Base-by-base conservation (phyloP, 2,329 filamentous ascomycete genomes). In the Penicillium oxalicum region DNA sequence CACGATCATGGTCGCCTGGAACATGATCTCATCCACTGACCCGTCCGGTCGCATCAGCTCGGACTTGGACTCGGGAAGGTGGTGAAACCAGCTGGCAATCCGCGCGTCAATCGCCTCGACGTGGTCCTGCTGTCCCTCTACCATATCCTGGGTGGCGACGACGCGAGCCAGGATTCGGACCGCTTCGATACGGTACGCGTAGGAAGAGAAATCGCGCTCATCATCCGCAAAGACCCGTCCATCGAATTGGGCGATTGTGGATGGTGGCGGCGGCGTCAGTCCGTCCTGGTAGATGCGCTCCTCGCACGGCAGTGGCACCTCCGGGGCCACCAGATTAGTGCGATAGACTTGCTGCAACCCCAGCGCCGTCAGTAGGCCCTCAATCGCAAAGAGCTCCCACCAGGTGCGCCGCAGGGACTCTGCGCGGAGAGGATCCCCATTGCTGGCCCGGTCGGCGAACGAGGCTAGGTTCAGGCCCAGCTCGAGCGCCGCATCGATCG, bases 381-480 rank as follows among this genome's bases (percentile, higher is more conserved):
- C 89, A 11, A 88, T 79, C n/a, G 88, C 79, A 62, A 85, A 91
- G 35, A 88, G 61, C 59, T 81, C 89, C 91, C 91, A 96, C 90
- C 90, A 96, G 1, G 90, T 96, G 50, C 91, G 78, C 13, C 89
- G 80, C 80, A 88, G 86, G 64, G 85, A 88, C 68, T 96, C 91
- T 63, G 91, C 87, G 3, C 91, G 65, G 1, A 89, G 74, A 0
- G 81, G 75, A 50, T 86, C 80, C 4, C 81, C 81, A 27, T 77
- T 74, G 12, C 86, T 84, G 58, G 88, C 75, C 4, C 77, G 68
- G 0, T 76, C 69, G 0, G 88, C 84, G 64, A 83, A 95, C 0
- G 79, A 75, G 41, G 80, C 75, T 8, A 80, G 81, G 62, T 95
- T 83, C 68, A 96, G 78, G 0, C 86, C 85, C 25, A 95, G 77